A percentile compares a stretch with the other conserved stretches of the same genome.
These are phyloP conservation scores for Rhizophagus clarus DNA, from an alignment of 192 early-diverging fungal species.

Conservation along the genomic window DNA sequence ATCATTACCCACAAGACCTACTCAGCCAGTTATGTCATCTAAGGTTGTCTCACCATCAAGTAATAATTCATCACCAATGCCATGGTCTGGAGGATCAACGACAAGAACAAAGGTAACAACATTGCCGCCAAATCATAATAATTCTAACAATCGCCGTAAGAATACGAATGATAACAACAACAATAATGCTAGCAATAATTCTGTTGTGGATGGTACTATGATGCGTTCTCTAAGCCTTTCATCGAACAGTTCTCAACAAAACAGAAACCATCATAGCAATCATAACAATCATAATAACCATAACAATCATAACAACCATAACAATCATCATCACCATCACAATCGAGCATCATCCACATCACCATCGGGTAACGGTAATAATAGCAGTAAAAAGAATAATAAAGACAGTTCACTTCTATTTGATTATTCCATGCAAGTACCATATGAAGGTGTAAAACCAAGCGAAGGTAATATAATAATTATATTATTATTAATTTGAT, in stretches of 20 bases:
- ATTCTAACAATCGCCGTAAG: conserved; percentile 2
- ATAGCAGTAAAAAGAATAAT: not conserved
- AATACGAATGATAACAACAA: not conserved
- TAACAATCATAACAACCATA: too few species aligned
- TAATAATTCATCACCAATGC: not conserved
- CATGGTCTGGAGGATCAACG: not conserved
- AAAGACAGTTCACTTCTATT: conserved; percentile 11
- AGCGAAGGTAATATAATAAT: conserved; percentile 25
- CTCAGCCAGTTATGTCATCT: not conserved
- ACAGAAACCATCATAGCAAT: not conserved
- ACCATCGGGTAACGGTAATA: conserved; percentile 2
- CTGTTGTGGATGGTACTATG: conserved; percentile 24
- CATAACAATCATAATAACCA: not conserved
- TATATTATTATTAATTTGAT: not conserved
- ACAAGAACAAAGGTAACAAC: not conserved
- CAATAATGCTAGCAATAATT: not conserved
- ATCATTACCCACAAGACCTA: not conserved
- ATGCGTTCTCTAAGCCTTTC: conserved; percentile 27
- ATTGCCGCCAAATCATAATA: not conserved
- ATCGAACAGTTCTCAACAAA: not conserved
- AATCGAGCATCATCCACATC: conserved; percentile 11
- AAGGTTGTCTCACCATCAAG: not conserved
- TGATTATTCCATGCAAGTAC: conserved; percentile 29
- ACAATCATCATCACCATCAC: not conserved
- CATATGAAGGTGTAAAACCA: conserved; percentile 28